phyloP scores from a whole-genome alignment of 2,329 filamentous ascomycete species.

The Paraconiothyrium sp. region DNA sequence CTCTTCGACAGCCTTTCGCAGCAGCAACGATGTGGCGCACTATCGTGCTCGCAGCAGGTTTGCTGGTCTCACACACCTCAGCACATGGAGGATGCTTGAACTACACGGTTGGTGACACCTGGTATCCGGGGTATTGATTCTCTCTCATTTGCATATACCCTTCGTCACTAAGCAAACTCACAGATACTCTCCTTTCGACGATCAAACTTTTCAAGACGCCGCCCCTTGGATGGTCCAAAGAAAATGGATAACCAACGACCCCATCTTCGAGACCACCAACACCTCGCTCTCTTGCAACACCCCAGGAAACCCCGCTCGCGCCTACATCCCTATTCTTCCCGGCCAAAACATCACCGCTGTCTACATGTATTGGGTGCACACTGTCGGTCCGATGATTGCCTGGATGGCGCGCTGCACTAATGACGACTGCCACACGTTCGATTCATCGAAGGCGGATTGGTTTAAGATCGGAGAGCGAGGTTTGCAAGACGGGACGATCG shows the following conservation, averaged over 20 bases:
- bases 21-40: conserved; percentile 25
- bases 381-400: conserved; percentile 42
- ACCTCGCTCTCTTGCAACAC: conserved; percentile 40
- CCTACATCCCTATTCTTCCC: conserved; percentile 37
- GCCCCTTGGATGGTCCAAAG: conserved; percentile 39
- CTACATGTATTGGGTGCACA: conserved; percentile 43
- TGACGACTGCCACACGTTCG: conserved; percentile 32
- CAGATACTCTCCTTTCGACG: conserved; percentile 40
- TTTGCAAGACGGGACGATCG: conserved; percentile 30
- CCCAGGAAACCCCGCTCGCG: conserved; percentile 34
- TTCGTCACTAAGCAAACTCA: conserved; percentile 1
- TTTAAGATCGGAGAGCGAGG: conserved; percentile 43
- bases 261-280: conserved; percentile 38
- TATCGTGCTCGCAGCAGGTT: conserved; percentile 14
- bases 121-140: conserved; percentile 39
- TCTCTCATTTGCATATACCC: conserved; percentile 1
- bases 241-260: conserved; percentile 40
- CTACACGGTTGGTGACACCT: conserved; percentile 42
- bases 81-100: conserved; percentile 41
- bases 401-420: conserved; percentile 39
- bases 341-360: conserved; percentile 40
- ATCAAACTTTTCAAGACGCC: conserved; percentile 30
- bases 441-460: conserved; percentile 29
- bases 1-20: not conserved
- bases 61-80: conserved; percentile 23